These are phyloP conservation scores for Aspergillus sp. DNA, from an alignment of 2,329 filamentous ascomycete genomes.

Conservation along the genomic window DNA sequence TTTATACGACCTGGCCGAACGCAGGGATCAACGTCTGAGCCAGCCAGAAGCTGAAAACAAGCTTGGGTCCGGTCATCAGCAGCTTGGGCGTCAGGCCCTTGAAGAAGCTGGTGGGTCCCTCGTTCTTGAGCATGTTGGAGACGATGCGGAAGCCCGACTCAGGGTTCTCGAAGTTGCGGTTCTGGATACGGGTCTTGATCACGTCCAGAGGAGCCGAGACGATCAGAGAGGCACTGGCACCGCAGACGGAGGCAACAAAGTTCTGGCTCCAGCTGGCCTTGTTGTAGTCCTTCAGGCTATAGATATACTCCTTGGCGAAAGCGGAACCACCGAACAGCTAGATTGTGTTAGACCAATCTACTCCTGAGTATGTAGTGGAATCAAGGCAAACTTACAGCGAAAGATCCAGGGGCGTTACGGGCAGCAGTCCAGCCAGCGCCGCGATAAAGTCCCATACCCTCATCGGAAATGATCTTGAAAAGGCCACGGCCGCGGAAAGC, in stretches of 20 bases:
- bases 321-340: slow-evolving; percentile 96
- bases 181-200: slow-evolving; percentile 98
- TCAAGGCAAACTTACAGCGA: slow-evolving; percentile 68
- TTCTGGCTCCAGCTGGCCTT: slow-evolving; percentile 91
- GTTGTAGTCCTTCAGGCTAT: slow-evolving; percentile 90
- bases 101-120: slow-evolving; percentile 87
- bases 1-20: slow-evolving; percentile 68
- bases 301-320: slow-evolving; percentile 96
- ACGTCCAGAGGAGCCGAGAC: slow-evolving; percentile 96
- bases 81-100: slow-evolving; percentile 97
- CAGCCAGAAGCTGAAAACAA: slow-evolving; percentile 99
- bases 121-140: slow-evolving; percentile 86
- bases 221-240: slow-evolving; percentile 86
- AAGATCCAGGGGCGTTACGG: slow-evolving; percentile 93
- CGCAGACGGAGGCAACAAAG: slow-evolving; percentile 92
- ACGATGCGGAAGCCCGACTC: slow-evolving; percentile 91
- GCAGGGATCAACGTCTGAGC: slow-evolving; percentile 96
- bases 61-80: slow-evolving; percentile 97
- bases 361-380: neutral
- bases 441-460: slow-evolving; percentile 92
- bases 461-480: slow-evolving; percentile 83
- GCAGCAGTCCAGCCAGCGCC: slow-evolving; percentile 98
- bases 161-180: slow-evolving; percentile 97
- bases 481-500: slow-evolving; percentile 93
- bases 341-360: slow-evolving; percentile 4